Evolutionary conservation across 2,329 filamentous ascomycete species (phyloP).

Genomic region (Stemphylium lycopersici): DNA sequence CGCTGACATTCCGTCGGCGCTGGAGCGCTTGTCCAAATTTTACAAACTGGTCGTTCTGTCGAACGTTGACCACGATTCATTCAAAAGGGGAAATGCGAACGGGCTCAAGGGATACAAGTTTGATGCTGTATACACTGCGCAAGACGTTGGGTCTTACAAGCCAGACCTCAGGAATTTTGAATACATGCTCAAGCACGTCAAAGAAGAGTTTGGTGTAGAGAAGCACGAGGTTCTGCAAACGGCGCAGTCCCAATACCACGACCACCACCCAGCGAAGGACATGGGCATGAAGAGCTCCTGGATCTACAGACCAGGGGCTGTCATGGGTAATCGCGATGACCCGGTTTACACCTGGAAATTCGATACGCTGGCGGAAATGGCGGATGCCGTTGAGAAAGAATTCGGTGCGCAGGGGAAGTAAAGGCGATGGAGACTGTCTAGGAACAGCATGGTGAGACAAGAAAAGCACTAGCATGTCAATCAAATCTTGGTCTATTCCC

Average conservation of each 20-base stretch:
- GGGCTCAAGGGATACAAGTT: slow-evolving; percentile 63
- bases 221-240: slow-evolving; percentile 68
- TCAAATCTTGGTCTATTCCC: not conserved
- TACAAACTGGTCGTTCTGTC: slow-evolving; percentile 67
- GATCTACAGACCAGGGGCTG: slow-evolving; percentile 63
- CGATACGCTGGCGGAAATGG: slow-evolving; percentile 65
- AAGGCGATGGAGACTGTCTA: not conserved
- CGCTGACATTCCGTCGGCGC: slow-evolving; percentile 61
- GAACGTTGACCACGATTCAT: slow-evolving; percentile 64
- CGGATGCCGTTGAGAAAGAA: slow-evolving; percentile 58
- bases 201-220: slow-evolving; percentile 62
- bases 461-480: not conserved
- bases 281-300: slow-evolving; percentile 67
- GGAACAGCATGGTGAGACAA: not conserved
- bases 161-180: slow-evolving; percentile 69
- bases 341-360: slow-evolving; percentile 60
- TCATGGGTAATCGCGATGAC: slow-evolving; percentile 55
- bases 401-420: slow-evolving; percentile 17
- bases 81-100: slow-evolving; percentile 55
- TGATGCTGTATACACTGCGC: slow-evolving; percentile 70
- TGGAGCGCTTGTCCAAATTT: slow-evolving; percentile 55
- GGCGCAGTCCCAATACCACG: slow-evolving; percentile 70
- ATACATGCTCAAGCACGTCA: slow-evolving; percentile 64
- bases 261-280: slow-evolving; percentile 69
- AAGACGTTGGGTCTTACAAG: slow-evolving; percentile 76